Base-by-base conservation (phyloP, 345 rosid species). In the Eucalyptus lansdowneana region DNA sequence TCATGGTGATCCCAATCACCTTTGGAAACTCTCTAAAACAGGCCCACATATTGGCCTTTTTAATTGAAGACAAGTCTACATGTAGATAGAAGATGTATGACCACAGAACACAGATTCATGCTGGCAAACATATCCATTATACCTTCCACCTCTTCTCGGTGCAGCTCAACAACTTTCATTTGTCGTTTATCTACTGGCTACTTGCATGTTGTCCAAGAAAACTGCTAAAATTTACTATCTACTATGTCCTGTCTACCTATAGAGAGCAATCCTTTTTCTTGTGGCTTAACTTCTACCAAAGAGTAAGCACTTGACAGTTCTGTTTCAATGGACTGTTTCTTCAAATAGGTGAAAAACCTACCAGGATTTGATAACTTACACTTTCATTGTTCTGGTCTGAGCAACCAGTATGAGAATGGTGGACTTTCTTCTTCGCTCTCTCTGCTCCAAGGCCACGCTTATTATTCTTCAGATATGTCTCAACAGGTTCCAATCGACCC, bases 381-480 rank as follows among this genome's bases (percentile, higher is more conserved):
- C 91, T 88, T 17, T 89, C 90, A n/a, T 58, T 88, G 86, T 91
- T 88, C 69, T 89, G 87, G 56, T 87, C 90, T 49, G 94, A 92
- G 47, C 34, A 58, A 40, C 83, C 42, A 44, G 90, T 53, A 50
- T 87, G 89, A 47, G 17, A 88, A 45, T 91, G 87, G 81, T 92
- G 62, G 6, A 53, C 89, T 88, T 93, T 94, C 91, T 93, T 95
- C 93, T 95, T 94, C 27, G 86, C 87, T 87, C 87, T 91, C 72
- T 91, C 94, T 50, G 97, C 95, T 90, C 99, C 99, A 14, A 97
- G 54, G 44, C 99, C 99, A 40, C 95, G 94, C 91, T 96, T 97
- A 90, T 97, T 95, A 76, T 93, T 91, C 91, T 97, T 97, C 91
- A 90, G 69, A 80, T 89, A 89, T 54, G 96, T 50, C 92, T 93